These are phyloP conservation scores for Tetrahymena malaccensis DNA, from an alignment of 73 alveolate species.

Conservation along the genomic window DNA sequence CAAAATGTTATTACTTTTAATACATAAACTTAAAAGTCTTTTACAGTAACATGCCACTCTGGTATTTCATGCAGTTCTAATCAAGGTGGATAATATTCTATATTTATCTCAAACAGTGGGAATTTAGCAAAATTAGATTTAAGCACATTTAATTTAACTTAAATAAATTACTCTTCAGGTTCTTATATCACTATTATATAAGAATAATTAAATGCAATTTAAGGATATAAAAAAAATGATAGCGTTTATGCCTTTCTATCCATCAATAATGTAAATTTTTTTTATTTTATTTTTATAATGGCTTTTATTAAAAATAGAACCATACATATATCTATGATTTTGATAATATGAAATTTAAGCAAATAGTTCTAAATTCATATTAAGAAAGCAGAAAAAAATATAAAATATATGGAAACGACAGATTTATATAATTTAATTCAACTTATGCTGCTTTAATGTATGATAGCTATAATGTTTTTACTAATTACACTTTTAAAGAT, in stretches of 20 bases:
- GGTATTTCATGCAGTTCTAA: not conserved
- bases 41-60: not conserved
- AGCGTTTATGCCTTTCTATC: not conserved
- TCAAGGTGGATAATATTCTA: not conserved
- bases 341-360: not conserved
- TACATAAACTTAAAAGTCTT: not conserved
- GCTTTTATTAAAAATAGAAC: not conserved
- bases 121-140: not conserved
- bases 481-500: not conserved
- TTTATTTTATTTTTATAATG: too few relatives aligned
- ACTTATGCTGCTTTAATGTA: not conserved
- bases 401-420: not conserved
- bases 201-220: too few relatives aligned
- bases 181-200: not conserved
- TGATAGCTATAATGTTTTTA: not conserved
- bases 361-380: not conserved
- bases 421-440: not conserved
- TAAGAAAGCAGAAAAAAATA: not conserved
- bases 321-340: not conserved
- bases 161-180: not conserved
- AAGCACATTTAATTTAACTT: not conserved
- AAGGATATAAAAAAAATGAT: too few relatives aligned
- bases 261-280: not conserved
- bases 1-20: too few relatives aligned
- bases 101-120: not conserved